These are phyloP conservation scores for Camptophora hylomeconis DNA, from an alignment of 2,329 filamentous ascomycete species.

Conservation along the genomic window DNA sequence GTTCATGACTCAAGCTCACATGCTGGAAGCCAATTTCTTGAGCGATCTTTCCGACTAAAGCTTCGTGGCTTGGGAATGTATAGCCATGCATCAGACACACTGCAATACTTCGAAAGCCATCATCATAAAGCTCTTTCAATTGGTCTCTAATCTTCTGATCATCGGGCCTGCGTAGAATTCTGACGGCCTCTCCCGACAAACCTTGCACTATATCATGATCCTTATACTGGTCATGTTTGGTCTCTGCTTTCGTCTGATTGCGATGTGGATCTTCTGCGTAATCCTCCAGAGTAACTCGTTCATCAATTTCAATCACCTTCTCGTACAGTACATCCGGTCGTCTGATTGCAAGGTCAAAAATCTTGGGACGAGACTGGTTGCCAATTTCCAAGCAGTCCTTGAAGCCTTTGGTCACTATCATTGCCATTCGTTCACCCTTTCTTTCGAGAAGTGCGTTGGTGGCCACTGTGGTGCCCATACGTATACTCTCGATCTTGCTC, in stretches of 20 bases:
- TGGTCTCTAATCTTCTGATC: constrained; percentile 43
- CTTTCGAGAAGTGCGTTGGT: constrained; percentile 84
- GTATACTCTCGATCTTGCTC: constrained; percentile 71
- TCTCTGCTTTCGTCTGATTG: constrained; percentile 41
- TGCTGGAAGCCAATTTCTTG: constrained; percentile 71
- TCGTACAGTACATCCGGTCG: constrained; percentile 83
- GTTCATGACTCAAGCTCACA: constrained; percentile 65
- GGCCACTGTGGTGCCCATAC: constrained; percentile 91
- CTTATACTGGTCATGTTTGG: constrained; percentile 34
- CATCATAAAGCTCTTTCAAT: constrained; percentile 53
- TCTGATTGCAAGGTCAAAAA: constrained; percentile 78
- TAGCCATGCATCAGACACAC: constrained; percentile 90
- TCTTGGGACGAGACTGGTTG: constrained; percentile 77
- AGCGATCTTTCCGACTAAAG: constrained; percentile 61
- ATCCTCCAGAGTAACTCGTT: constrained; percentile 81
- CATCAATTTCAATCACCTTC: constrained; percentile 75
- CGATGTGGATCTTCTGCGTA: constrained; percentile 77
- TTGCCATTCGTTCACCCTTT: constrained; percentile 77
- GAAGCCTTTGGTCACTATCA: constrained; percentile 81
- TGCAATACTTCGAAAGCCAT: constrained; percentile 67
- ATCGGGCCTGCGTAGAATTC: constrained; percentile 50
- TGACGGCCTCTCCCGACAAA: constrained; percentile 60
- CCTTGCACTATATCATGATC: constrained; percentile 46
- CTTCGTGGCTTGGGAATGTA: constrained; percentile 78
- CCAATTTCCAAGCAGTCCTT: constrained; percentile 79